Evolutionary conservation across 352 stramenopile species (phyloP).

Genomic region (Thraustotheca clavata): DNA sequence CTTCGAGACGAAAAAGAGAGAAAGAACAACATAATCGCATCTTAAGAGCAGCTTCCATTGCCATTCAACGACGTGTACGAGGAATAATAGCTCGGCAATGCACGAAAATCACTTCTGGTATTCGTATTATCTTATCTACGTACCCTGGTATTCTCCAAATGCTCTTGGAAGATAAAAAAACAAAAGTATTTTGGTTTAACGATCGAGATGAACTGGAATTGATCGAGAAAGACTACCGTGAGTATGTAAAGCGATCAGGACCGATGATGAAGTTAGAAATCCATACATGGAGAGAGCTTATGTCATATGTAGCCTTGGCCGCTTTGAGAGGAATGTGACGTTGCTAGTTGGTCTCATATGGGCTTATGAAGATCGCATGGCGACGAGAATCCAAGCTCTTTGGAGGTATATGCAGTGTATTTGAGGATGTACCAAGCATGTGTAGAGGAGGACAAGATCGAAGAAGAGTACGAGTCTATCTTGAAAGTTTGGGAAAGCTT

Average conservation of each 20-base stretch:
- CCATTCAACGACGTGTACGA: slow-evolving; percentile 5
- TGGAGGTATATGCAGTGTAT: slow-evolving; percentile 5
- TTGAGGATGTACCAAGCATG: not conserved
- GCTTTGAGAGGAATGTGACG: slow-evolving; percentile 15
- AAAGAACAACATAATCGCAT: not conserved
- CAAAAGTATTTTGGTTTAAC: slow-evolving; percentile 11
- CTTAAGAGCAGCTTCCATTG: not conserved
- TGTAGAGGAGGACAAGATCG: slow-evolving; percentile 6
- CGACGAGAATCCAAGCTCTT: slow-evolving; percentile 5
- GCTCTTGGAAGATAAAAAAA: not conserved
- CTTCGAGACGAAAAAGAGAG: not conserved
- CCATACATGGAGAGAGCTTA: not conserved
- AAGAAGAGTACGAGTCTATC: not conserved
- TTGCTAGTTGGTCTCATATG: slow-evolving; percentile 13
- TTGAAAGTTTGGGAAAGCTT: not conserved
- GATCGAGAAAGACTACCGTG: slow-evolving; percentile 4
- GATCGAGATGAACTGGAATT: not conserved
- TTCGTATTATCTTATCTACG: slow-evolving; percentile 7
- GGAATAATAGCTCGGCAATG: slow-evolving; percentile 5
- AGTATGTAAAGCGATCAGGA: not conserved
- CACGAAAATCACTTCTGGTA: slow-evolving; percentile 12
- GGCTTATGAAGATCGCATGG: slow-evolving; percentile 3
- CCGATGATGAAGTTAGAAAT: slow-evolving; percentile 1
- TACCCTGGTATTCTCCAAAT: not conserved
- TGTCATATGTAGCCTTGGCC: slow-evolving; percentile 5